Base-by-base conservation (phyloP, 371 early-diverging fungal species). In the Fennellomyces sp. region DNA sequence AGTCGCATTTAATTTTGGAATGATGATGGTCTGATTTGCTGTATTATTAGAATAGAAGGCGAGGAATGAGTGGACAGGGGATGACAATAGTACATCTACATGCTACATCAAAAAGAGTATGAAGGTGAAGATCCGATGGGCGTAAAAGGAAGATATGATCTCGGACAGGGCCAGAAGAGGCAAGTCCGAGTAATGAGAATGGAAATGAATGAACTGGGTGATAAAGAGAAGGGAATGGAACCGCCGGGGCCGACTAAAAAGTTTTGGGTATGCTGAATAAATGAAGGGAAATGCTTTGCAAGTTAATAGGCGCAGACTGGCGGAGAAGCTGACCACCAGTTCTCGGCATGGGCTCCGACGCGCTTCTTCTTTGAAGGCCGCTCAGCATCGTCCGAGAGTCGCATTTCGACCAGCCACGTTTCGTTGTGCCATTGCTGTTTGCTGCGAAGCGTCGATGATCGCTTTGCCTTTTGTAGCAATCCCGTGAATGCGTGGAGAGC, bases 271-370 rank as follows among this genome's bases (percentile, higher is more conserved):
- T 19, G 30, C 5, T 54, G 35, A 27, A 54, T 35, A 13, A 17
- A 36, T 39, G 39, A 35, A 10, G 0, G 11, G 23, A 38, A 2
- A 26, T 27, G 25, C 42, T 39, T 15, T 39, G n/a, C 17, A 39
- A 45, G 15, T 28, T 39, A 26, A 56, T 28, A 35, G 3, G 55
- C 38, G 12, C 29, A 21, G 10, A 63, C 27, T 39, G 63, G 47
- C 23, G 58, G 58, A 6, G 63, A 63, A 17, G 63, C 33, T 10
- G 63, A 57, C 63, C 63, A 63, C 63, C 63, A 63, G 35, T 63
- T 63, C 39, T 63, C 63, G 29, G 56, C 23, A 49, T 48, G 36
- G 19, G 26, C 7, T 55, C 49, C 47, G 31, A 17, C 25, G 26
- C 28, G 35, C 54, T 23, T 47, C 54, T 56, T 56, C 42, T 21